Evolutionary conservation across 2,329 filamentous ascomycete species (phyloP), one percentile per base, ranked within the genome.

Genomic region (Botrytis fabae): DNA sequence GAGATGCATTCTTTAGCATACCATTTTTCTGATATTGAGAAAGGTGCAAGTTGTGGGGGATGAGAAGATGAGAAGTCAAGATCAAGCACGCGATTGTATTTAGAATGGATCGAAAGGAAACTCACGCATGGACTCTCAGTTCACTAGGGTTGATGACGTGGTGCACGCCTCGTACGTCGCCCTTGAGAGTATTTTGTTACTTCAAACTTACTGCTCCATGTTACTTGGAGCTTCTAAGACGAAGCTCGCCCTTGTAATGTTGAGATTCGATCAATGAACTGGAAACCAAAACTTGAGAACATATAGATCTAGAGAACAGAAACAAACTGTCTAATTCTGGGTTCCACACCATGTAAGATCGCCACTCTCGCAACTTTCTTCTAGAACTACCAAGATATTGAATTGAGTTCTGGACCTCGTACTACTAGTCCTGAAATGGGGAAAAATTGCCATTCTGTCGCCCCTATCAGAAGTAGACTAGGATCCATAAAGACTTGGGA

Each of bases 1-100:
- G 35, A 66, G 46, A 59, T 22, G 12, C 28, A 57, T 65, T 28
- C 28, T 71, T 66, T 25, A 65, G 69, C 46, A 71, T 65, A 44
- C 18, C 22, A 64, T 42, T 32, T 42, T 32, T 4, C 20, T n/a
- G 20, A 28, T 42, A 35, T 42, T 2, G 22, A 28, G 46, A 46
- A 32, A 57, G 8, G 28, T 14, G 32, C 18, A 6, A 46, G 20
- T 42, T 32, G 48, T 28, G 32, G 10, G 6, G 20, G 32, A 28
- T 22, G 20, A 42, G 9, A 12, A n/a, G 32, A 28, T 22, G 20
- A 42, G 9, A 35, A 44, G 28, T 18, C 22, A 42, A 64, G n/a
- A n/a, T 25, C 4, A 51, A 38, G 48, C 18, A 22, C n/a, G 16
- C 25, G 25, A 44, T 9, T 35, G 12, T 42, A 20, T 35, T 8